Conservation (phyloP, 2,329 filamentous ascomycete species). For the Alternaria arbusti region DNA sequence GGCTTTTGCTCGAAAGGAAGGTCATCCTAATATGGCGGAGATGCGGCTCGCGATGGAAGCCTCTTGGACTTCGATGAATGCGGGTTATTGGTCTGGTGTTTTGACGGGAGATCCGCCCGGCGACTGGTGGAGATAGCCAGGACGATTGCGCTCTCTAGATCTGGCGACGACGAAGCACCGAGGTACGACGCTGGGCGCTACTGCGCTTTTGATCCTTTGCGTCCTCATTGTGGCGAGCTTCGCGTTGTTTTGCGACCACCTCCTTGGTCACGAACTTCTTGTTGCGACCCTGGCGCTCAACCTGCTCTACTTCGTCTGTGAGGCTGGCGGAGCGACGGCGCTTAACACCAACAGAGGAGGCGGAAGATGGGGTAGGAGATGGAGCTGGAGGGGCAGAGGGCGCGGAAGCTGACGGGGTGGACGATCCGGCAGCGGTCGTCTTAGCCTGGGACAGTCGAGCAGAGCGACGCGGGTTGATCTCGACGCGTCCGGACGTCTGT, state of each 20-base stretch:
- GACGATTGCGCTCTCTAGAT: neutral
- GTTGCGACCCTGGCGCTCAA: neutral
- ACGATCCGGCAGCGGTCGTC: neutral
- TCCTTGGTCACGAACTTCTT: neutral
- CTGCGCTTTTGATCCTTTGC: neutral
- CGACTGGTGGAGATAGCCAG: too few relatives aligned
- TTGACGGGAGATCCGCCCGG: too few relatives aligned
- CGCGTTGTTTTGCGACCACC: neutral
- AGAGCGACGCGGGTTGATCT: neutral
- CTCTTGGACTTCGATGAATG: neutral
- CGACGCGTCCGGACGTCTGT: neutral
- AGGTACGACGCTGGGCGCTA: neutral
- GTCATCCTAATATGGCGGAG: fast-evolving
- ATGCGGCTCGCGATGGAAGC: neutral
- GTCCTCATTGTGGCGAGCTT: neutral
- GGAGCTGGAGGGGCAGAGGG: neutral
- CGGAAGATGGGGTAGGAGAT: neutral
- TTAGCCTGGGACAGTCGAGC: neutral
- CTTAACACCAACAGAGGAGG: neutral
- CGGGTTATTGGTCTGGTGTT: neutral
- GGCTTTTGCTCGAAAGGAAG: neutral
- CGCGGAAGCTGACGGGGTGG: neutral
- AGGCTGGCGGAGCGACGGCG: neutral
- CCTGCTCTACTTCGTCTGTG: neutral
- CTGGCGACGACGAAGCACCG: neutral